Base-by-base conservation (phyloP, 306 rosid genomes). In the Sophora flavescens region DNA sequence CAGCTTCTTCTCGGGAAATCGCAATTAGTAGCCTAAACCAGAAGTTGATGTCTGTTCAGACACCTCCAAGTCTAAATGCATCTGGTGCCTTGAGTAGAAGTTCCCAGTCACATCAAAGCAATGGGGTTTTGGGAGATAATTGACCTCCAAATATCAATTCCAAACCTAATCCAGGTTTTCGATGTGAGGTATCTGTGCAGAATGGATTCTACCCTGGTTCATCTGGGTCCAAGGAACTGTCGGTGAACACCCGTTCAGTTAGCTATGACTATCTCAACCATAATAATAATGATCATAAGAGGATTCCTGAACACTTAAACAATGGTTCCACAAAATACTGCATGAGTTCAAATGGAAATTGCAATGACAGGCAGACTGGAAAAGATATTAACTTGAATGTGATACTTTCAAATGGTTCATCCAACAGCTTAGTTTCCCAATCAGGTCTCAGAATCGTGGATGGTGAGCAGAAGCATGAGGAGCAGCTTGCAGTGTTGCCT, bases 351-450 rank as follows among this genome's bases (percentile, higher is more conserved):
- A 85, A 67, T 84, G 78, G 86, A 68, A 84, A 76, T 83, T 76
- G 75, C 66, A 47, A 76, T 16, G 84, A 84, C 70, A 47, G 56
- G 84, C 89, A 83, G 72, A 74, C 91, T 66, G 77, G 82, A 53
- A 89, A 79, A 82, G 94, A 87, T 74, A 73, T 83, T 71, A 86
- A 90, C 87, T 84, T 89, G 90, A 89, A 90, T 80, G 88, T 73
- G 72, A 78, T 50, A 69, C 81, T 86, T 78, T 79, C 88, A 42
- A 89, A 88, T 42, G 74, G 89, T 72, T 87, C 93, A 73, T 81
- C 94, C 58, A 74, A 81, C 76, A 78, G 73, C 73, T 74, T 63
- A 17, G 83, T 44, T 79, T 67, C 83, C 67, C 82, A 77, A 75
- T 58, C 78, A 22, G 82, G 81, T 77, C 80, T 72, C 67, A 82